Percentiles rank a stretch among this genome's conserved stretches.
Conservation (phyloP, 75 land plant genomes). For the Azolla pinnata region DNA sequence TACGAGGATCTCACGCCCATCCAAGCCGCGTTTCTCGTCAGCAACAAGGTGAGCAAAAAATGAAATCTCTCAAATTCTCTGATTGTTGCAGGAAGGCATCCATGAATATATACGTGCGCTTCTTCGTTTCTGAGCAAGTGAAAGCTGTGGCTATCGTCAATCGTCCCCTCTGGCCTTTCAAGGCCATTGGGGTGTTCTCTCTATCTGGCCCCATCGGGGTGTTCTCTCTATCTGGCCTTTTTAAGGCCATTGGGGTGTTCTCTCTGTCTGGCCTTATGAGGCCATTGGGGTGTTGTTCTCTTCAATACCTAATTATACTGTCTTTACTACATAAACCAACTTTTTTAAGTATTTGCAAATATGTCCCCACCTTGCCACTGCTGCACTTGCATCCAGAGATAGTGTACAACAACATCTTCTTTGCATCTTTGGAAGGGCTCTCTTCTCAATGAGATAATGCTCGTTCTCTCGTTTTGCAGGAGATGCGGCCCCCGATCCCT, state of each 20-base stretch:
- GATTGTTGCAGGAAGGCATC: background rate
- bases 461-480: constrained; percentile 27
- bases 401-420: background rate
- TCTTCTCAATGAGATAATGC: background rate
- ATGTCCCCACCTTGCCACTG: background rate
- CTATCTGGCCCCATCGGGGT: too few relatives aligned
- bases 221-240: too few relatives aligned
- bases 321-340: too few relatives aligned
- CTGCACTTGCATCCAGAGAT: background rate
- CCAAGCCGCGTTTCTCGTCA: constrained; percentile 64
- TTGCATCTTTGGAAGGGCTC: background rate
- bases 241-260: too few relatives aligned
- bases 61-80: background rate
- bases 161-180: background rate
- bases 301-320: too few relatives aligned
- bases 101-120: background rate
- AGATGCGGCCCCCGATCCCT: constrained; percentile 63
- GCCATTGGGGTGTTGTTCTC: too few relatives aligned
- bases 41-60: constrained; percentile 51
- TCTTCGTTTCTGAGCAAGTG: background rate
- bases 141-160: background rate
- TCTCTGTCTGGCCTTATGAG: too few relatives aligned
- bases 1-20: constrained; percentile 60
- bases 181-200: background rate
- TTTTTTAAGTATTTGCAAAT: too few relatives aligned